Percentiles rank a stretch among this genome's conserved stretches.
Evolutionary conservation across 805 yeast genomes (phyloP).

Genomic region (Nakazawaea ishiwadae): DNA sequence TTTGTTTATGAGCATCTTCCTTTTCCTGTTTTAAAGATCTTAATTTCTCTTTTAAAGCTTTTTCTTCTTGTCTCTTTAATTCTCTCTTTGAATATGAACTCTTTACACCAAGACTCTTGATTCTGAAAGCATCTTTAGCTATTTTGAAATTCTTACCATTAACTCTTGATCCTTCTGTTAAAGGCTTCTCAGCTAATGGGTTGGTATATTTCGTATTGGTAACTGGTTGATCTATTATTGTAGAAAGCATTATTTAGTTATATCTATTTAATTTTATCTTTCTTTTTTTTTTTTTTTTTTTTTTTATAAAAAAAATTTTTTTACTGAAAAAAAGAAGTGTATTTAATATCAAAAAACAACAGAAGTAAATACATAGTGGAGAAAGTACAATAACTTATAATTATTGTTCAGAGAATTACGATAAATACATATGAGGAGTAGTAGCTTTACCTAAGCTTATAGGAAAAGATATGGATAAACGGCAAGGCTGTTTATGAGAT

Average conservation of each 20-base stretch:
- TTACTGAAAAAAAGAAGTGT: too few relatives aligned
- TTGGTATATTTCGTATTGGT: constrained; percentile 11
- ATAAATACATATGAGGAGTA: too few relatives aligned
- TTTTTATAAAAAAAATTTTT: too few relatives aligned
- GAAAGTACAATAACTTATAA: too few relatives aligned
- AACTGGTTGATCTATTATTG: constrained; percentile 8
- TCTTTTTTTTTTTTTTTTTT: background rate
- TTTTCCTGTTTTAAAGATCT: constrained; percentile 77
- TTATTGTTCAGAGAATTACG: too few relatives aligned
- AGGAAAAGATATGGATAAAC: too few relatives aligned
- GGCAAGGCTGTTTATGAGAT: too few relatives aligned
- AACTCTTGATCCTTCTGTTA: constrained; percentile 42
- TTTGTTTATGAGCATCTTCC: constrained; percentile 48
- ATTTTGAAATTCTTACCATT: constrained; percentile 73
- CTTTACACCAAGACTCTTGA: constrained; percentile 54
- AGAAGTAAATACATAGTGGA: too few relatives aligned
- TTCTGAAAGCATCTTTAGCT: constrained; percentile 63
- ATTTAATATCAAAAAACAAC: too few relatives aligned
- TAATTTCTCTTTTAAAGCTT: constrained; percentile 63
- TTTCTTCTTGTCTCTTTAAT: constrained; percentile 59
- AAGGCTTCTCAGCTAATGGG: constrained; percentile 11
- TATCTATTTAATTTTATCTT: background rate
- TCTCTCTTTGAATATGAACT: constrained; percentile 64
- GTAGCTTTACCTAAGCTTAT: too few relatives aligned
- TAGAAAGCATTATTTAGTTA: constrained; percentile 4